Percentiles rank a stretch among this genome's conserved stretches.
Evolutionary conservation across 2,329 filamentous ascomycete genomes (phyloP).

Genomic region (Clarireedia monteithiana): DNA sequence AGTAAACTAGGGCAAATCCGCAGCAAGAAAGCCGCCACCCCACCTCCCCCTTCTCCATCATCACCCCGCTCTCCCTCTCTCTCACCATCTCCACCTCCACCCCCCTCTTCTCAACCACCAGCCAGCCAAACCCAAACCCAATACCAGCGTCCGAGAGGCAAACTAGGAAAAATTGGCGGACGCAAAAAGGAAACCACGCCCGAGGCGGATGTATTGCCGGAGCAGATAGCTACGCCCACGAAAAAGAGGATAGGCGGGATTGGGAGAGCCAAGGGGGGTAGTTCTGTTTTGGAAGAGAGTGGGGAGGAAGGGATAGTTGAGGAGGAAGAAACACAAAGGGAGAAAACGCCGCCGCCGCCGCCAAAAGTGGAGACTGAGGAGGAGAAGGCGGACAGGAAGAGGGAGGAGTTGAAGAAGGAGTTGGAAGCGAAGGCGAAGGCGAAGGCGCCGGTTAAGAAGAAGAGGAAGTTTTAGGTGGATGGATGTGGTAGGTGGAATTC

Average conservation of each 20-base stretch:
- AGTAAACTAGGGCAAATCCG: slow-evolving; percentile 17
- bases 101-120: slow-evolving; percentile 4
- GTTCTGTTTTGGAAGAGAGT: neutral
- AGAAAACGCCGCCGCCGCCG: slow-evolving; percentile 10
- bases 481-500: neutral
- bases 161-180: slow-evolving; percentile 23
- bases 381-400: slow-evolving; percentile 27
- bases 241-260: slow-evolving; percentile 23
- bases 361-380: slow-evolving; percentile 22
- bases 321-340: slow-evolving; percentile 7
- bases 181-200: slow-evolving; percentile 17
- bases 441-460: slow-evolving; percentile 28
- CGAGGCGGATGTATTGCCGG: slow-evolving; percentile 6
- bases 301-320: slow-evolving; percentile 6
- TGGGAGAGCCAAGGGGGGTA: slow-evolving; percentile 7
- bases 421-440: slow-evolving; percentile 29
- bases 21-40: slow-evolving; percentile 15
- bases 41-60: slow-evolving; percentile 2
- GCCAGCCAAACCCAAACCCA: slow-evolving; percentile 3
- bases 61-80: neutral
- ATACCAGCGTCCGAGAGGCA: slow-evolving; percentile 13
- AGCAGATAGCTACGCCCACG: slow-evolving; percentile 2
- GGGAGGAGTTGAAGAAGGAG: slow-evolving; percentile 23
- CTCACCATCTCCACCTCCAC: neutral
- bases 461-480: slow-evolving; percentile 27